Evolutionary conservation across 2,329 filamentous ascomycete species (phyloP), one percentile per base, ranked within the genome.

Genomic region (Colletotrichum salicis): DNA sequence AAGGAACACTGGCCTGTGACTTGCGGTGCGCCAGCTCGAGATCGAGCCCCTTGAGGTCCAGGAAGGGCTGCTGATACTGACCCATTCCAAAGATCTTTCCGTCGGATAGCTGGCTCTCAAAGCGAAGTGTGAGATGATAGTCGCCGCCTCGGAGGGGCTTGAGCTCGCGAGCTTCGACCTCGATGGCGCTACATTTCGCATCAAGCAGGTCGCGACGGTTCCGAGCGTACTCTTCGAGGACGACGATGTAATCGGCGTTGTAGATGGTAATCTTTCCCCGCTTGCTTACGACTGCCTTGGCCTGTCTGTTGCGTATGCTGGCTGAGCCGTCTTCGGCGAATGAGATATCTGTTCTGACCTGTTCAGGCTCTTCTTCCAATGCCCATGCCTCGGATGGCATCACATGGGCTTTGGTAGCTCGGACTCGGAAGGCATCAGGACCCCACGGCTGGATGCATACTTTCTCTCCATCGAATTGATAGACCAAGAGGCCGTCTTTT

Each of bases 31-130:
- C 89, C 7, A 91, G 83, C 76, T 91, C 89, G 1, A 91, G 78
- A 72, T 91, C 89, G 0, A 82, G 76, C 0, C 89, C 89, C 75
- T 90, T 91, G 51, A 91, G 82, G 75, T 91, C 84, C 22, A 91
- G 80, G 60, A 82, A 84, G 0, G 87, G 86, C 74, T 91, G 88
- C 76, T 91, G 89, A 73, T 91, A 91, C 78, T 91, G 89, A 0
- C 89, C 89, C 88, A 91, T 91, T n/a, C 89, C 89, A 75, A 84
- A 91, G 12, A 91, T 86, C 76, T 86, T 87, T 77, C 91, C 89
- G 31, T 86, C 81, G 0, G 79, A 77, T 62, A 85, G 76, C 73
- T 88, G 76, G 3, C 85, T 86, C 76, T 91, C 89, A 56, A 91
- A 84, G 1, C 89, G 82, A 70, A 85, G 80, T 1, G 87, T 90